These are phyloP conservation scores for Sporisorium sorghi DNA, from an alignment of 1,284 basidiomycete genomes.

Conservation along the genomic window DNA sequence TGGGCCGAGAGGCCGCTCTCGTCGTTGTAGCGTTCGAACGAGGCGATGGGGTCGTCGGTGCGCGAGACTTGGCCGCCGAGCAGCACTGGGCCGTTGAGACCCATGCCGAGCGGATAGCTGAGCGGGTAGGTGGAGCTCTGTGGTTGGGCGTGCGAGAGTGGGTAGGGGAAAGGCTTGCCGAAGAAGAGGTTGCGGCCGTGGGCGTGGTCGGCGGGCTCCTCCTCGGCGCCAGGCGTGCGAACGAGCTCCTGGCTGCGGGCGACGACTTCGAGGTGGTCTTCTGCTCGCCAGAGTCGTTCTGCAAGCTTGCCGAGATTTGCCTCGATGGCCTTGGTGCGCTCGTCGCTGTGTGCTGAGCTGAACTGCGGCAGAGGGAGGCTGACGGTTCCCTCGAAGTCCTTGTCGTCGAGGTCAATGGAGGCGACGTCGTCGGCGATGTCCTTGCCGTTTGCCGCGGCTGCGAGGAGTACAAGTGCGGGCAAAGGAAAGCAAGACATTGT, in stretches of 20 bases:
- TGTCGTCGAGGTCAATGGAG: constrained; percentile 40
- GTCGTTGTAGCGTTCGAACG: constrained; percentile 66
- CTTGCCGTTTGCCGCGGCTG: constrained; percentile 14
- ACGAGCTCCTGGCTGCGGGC: constrained; percentile 48
- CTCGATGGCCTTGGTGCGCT: constrained; percentile 55
- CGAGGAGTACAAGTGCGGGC: background rate
- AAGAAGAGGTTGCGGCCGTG: constrained; percentile 43
- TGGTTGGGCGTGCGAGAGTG: constrained; percentile 64
- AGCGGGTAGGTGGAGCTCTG: constrained; percentile 64
- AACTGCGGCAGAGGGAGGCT: constrained; percentile 59
- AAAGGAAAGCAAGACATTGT: background rate
- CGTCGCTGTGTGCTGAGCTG: constrained; percentile 43
- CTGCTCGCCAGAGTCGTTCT: constrained; percentile 61
- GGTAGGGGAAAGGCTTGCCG: constrained; percentile 61
- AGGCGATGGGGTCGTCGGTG: constrained; percentile 62
- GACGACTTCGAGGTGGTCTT: constrained; percentile 55
- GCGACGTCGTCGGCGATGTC: constrained; percentile 41
- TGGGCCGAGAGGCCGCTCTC: constrained; percentile 73
- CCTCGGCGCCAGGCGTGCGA: constrained; percentile 45
- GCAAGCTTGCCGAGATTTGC: constrained; percentile 54
- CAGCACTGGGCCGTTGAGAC: constrained; percentile 63
- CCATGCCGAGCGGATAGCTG: constrained; percentile 68
- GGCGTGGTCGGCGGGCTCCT: constrained; percentile 12
- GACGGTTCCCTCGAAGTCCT: constrained; percentile 28
- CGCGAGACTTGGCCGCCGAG: constrained; percentile 46